Evolutionary conservation across 192 early-diverging fungal genomes (phyloP).

Genomic region (Coemansia sp.): DNA sequence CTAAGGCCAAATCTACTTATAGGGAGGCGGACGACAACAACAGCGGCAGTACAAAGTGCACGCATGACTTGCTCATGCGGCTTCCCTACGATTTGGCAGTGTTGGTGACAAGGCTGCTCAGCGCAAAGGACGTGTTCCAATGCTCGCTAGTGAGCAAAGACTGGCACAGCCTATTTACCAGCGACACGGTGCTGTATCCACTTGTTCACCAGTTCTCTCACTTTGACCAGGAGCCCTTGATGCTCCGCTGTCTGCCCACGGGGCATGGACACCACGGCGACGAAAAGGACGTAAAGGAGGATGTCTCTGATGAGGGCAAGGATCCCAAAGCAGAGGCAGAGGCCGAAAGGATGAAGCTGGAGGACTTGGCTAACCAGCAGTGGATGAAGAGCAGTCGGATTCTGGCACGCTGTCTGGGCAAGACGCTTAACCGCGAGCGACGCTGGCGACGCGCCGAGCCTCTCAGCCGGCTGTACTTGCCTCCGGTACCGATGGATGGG

Average conservation of each 20-base stretch:
- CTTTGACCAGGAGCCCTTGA: slow-evolving; percentile 53
- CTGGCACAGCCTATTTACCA: slow-evolving; percentile 38
- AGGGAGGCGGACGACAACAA: neutral
- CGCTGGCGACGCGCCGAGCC: slow-evolving; percentile 40
- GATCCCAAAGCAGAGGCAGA: slow-evolving; percentile 8
- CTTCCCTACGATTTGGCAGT: slow-evolving; percentile 52
- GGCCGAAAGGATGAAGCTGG: slow-evolving; percentile 15
- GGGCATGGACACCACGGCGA: slow-evolving; percentile 20
- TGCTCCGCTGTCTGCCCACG: slow-evolving; percentile 38
- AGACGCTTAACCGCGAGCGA: slow-evolving; percentile 41
- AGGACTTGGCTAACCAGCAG: slow-evolving; percentile 43
- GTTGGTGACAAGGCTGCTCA: slow-evolving; percentile 26
- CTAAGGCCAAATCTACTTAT: neutral
- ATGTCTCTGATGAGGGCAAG: neutral
- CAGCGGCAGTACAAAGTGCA: neutral
- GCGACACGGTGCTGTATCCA: slow-evolving; percentile 27
- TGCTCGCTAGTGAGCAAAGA: slow-evolving; percentile 38
- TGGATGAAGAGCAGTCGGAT: slow-evolving; percentile 44
- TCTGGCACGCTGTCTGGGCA: slow-evolving; percentile 33
- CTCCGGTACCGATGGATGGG: slow-evolving; percentile 47
- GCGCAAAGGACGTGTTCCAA: slow-evolving; percentile 27
- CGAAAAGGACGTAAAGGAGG: slow-evolving; percentile 2
- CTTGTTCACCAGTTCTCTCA: slow-evolving; percentile 38
- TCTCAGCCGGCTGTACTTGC: slow-evolving; percentile 34
- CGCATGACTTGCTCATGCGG: slow-evolving; percentile 35